A percentile compares a stretch with the other conserved stretches of the same genome.
These are phyloP conservation scores for Penicillium paxilli DNA, from an alignment of 495 filamentous ascomycete species.

Conservation along the genomic window DNA sequence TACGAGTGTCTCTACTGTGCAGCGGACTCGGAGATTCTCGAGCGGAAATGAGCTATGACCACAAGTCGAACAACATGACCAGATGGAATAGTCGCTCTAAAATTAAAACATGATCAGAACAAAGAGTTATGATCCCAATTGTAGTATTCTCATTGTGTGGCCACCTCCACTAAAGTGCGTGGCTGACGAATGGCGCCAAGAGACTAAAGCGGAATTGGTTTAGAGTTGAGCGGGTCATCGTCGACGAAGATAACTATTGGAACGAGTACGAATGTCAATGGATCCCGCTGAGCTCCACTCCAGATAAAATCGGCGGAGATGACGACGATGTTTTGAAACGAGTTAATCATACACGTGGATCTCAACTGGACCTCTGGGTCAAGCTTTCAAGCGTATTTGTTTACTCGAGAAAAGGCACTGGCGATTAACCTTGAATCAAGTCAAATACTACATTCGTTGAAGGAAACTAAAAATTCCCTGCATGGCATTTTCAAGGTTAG, in stretches of 20 bases:
- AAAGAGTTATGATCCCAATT: no score
- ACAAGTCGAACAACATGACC: background rate
- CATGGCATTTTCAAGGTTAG: background rate
- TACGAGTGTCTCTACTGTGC: background rate
- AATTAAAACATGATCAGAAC: background rate
- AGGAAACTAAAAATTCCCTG: background rate
- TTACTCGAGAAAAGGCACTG: no score
- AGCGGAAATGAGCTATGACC: background rate
- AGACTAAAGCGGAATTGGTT: background rate
- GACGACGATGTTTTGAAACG: background rate
- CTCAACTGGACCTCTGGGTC: no score
- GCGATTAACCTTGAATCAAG: no score
- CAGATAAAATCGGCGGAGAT: background rate
- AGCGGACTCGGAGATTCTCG: background rate
- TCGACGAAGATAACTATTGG: background rate
- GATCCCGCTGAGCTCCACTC: background rate
- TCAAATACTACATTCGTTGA: no score
- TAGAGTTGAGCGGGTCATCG: background rate
- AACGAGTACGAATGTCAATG: background rate
- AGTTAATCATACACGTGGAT: background rate
- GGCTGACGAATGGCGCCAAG: background rate
- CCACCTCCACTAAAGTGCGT: background rate
- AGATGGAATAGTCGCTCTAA: background rate
- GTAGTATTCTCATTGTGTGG: background rate
- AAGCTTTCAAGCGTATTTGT: no score